Evolutionary conservation across 257 asterid genomes (phyloP).

Genomic region (Penstemon barbatus): DNA sequence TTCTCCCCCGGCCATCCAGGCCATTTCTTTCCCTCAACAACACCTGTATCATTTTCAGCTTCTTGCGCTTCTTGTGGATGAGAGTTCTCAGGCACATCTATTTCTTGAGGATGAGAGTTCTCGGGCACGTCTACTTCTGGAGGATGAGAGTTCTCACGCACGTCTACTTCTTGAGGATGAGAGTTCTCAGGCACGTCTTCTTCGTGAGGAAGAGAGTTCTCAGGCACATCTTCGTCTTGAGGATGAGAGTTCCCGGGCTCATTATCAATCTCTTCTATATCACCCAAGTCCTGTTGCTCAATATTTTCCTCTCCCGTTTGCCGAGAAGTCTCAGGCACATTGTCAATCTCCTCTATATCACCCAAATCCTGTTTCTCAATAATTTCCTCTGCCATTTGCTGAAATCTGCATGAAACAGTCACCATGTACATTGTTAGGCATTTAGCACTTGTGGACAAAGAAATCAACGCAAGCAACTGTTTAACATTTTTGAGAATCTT

Average conservation of each 20-base stretch:
- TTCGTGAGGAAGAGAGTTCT: slow-evolving; percentile 35
- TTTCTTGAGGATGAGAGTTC: slow-evolving; percentile 30
- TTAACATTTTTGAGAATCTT: not conserved
- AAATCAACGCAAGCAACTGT: not conserved
- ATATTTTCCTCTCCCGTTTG: slow-evolving; percentile 48
- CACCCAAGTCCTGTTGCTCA: slow-evolving; percentile 34
- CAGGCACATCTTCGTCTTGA: slow-evolving; percentile 32
- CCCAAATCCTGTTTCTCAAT: slow-evolving; percentile 14
- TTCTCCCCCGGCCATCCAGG: slow-evolving; percentile 93
- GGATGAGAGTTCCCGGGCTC: slow-evolving; percentile 24
- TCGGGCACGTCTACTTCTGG: slow-evolving; percentile 44
- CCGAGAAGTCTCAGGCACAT: slow-evolving; percentile 20
- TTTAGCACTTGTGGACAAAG: not conserved
- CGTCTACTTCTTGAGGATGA: slow-evolving; percentile 28
- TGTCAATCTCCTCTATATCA: slow-evolving; percentile 1
- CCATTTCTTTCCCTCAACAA: slow-evolving; percentile 64
- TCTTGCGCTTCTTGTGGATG: slow-evolving; percentile 33
- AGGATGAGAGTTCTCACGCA: slow-evolving; percentile 33
- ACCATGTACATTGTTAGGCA: no score
- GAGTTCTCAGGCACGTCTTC: slow-evolving; percentile 13
- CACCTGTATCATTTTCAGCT: slow-evolving; percentile 39
- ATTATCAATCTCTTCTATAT: slow-evolving; percentile 23
- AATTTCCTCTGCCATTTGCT: slow-evolving; percentile 27
- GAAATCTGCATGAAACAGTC: no score
- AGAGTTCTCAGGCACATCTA: slow-evolving; percentile 37